Percentiles rank a stretch among this genome's conserved stretches.
These are phyloP conservation scores for Calycina herbarum DNA, from an alignment of 2,329 filamentous ascomycete species.

Conservation along the genomic window DNA sequence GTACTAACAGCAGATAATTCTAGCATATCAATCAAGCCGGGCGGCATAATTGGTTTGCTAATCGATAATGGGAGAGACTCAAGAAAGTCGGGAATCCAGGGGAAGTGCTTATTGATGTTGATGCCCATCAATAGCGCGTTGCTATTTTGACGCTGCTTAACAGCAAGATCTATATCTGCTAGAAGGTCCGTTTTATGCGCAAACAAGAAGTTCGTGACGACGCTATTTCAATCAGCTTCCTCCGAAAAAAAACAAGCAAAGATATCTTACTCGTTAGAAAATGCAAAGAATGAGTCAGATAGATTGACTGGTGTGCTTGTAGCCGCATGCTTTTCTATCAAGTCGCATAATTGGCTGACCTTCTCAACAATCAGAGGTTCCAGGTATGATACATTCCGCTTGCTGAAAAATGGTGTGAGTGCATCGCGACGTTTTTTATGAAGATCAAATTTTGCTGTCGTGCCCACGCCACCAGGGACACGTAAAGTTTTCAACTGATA, in stretches of 20 bases:
- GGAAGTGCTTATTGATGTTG: not conserved
- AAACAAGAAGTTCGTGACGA: not conserved
- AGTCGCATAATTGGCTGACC: slow-evolving; percentile 16
- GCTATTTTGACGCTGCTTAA: not conserved
- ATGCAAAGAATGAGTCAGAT: not conserved
- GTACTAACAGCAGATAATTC: slow-evolving; percentile 17
- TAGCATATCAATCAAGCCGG: slow-evolving; percentile 21
- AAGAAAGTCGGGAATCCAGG: not conserved
- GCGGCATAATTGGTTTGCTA: slow-evolving; percentile 21
- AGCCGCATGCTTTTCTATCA: slow-evolving; percentile 14
- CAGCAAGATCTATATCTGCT: not conserved
- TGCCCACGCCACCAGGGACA: slow-evolving; percentile 18
- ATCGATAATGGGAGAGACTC: slow-evolving; percentile 17
- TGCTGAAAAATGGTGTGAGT: slow-evolving; percentile 20
- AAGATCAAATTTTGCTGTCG: slow-evolving; percentile 14
- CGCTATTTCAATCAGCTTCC: not conserved
- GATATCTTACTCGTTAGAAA: not conserved
- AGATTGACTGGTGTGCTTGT: slow-evolving; percentile 14
- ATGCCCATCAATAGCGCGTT: not conserved
- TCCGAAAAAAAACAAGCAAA: not conserved
- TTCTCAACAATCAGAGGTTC: slow-evolving; percentile 20
- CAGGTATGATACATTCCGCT: slow-evolving; percentile 14
- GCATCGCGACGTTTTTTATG: slow-evolving; percentile 19
- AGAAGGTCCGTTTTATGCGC: not conserved
- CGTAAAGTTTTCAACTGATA: slow-evolving; percentile 13